Evolutionary conservation across 345 rosid species (phyloP), one percentile per base, ranked within the genome.

Genomic region (Punica granatum): DNA sequence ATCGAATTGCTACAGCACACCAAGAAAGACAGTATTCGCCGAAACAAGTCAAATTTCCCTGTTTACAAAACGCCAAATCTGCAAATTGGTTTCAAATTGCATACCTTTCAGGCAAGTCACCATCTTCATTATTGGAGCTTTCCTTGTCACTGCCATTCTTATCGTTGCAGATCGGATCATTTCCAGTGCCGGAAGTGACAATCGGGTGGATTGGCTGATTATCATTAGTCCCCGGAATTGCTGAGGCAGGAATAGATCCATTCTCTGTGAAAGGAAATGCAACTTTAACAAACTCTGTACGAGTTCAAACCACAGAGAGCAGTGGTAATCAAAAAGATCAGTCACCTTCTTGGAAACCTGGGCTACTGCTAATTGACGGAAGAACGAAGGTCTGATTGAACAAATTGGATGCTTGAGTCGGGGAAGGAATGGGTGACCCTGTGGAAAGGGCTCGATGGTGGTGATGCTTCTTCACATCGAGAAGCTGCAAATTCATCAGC

Each of bases 401-500:
- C 65, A 86, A 70, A 63, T 46, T 80, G 18, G 86, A 79, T 4
- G 86, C 74, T 28, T 75, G 85, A 11, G 83, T 70, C 0, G 85
- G 85, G 11, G 92, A 83, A 1, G 87, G 87, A 69, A 84, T 70
- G 15, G 86, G 85, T 66, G 86, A 85, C 70, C 88, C 90, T 1
- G 79, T 73, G 4, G 96, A 81, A 31, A 88, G 86, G 42, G 92
- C 87, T 48, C 81, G 78, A 63, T 84, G 87, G 68, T 86, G 90
- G 49, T 85, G 86, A 74, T 84, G 90, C 75, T 85, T 88, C 81
- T 88, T 90, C 56, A 85, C 83, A 66, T 90, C 92, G 70, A 84
- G 88, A 77, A 92, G 97, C 75, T 90, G 92, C 73, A 92, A 65
- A 71, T 80, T 77, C 97, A 88, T 81, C 60, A 92, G 65, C 60